Evolutionary conservation across 2,329 filamentous ascomycete genomes (phyloP).

Genomic region (Alternaria sp.): DNA sequence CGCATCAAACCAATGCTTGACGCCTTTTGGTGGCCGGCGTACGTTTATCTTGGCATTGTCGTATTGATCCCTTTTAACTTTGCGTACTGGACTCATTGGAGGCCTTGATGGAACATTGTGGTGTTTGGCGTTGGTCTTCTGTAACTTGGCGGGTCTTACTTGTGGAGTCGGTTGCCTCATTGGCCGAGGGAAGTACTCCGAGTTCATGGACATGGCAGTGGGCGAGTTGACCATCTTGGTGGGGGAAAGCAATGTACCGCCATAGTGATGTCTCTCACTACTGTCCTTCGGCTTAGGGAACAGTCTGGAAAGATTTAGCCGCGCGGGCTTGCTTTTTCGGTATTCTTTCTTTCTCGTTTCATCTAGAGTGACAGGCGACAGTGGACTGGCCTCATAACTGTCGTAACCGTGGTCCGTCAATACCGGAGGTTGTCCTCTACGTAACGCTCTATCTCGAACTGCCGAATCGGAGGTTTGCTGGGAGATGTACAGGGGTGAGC

Average conservation of each 20-base stretch:
- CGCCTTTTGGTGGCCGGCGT: slow-evolving; percentile 58
- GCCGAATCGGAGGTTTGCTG: slow-evolving; percentile 58
- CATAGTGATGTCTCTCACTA: slow-evolving; percentile 26
- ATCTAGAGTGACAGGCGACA: slow-evolving; percentile 34
- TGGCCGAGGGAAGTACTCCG: slow-evolving; percentile 49
- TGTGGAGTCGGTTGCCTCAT: slow-evolving; percentile 45
- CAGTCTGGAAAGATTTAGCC: slow-evolving; percentile 55
- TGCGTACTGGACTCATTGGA: slow-evolving; percentile 37
- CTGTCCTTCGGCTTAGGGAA: slow-evolving; percentile 51
- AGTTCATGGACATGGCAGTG: slow-evolving; percentile 50
- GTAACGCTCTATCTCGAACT: slow-evolving; percentile 54
- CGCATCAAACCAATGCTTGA: slow-evolving; percentile 62
- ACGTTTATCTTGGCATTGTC: slow-evolving; percentile 59
- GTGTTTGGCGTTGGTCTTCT: slow-evolving; percentile 37
- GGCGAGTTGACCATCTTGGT: slow-evolving; percentile 54
- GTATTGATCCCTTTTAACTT: slow-evolving; percentile 51
- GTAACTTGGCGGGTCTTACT: slow-evolving; percentile 25
- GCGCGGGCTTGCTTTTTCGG: slow-evolving; percentile 48
- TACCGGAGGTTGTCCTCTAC: slow-evolving; percentile 50
- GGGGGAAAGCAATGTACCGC: slow-evolving; percentile 47
- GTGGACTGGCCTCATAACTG: slow-evolving; percentile 27
- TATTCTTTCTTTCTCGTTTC: slow-evolving; percentile 32
- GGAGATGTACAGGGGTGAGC: slow-evolving; percentile 53
- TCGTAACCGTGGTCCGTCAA: slow-evolving; percentile 26
- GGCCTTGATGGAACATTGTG: slow-evolving; percentile 25